A percentile compares a stretch with the other conserved stretches of the same genome.
phyloP scores from a whole-genome alignment of 2,329 filamentous ascomycete species.

The Albophoma yamanashiensis region DNA sequence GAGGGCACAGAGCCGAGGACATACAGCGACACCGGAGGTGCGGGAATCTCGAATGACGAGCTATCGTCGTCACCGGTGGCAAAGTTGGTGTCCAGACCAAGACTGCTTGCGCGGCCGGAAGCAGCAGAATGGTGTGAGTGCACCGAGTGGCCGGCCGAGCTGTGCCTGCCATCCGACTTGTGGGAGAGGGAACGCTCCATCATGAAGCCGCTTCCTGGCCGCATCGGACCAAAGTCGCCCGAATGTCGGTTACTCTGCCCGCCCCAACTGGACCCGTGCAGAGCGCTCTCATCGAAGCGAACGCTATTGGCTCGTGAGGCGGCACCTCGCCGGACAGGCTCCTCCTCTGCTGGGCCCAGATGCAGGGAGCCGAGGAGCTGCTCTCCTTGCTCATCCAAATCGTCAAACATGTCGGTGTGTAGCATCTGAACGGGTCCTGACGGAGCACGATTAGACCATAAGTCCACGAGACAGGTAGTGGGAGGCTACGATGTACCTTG shows the following conservation, averaged over 20 bases:
- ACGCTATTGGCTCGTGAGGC: conserved; percentile 94
- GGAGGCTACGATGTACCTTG: conserved; percentile 48
- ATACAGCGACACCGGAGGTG: conserved; percentile 73
- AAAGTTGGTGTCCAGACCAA: conserved; percentile 70
- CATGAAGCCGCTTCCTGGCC: conserved; percentile 76
- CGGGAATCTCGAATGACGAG: conserved; percentile 60
- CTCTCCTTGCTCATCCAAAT: conserved; percentile 78
- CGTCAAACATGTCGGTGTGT: conserved; percentile 76
- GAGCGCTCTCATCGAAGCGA: conserved; percentile 90
- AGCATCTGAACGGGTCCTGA: conserved; percentile 71
- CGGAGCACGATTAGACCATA: not conserved
- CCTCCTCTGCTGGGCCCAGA: conserved; percentile 71
- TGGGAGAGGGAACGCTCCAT: conserved; percentile 88
- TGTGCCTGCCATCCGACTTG: conserved; percentile 91
- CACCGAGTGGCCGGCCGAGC: conserved; percentile 77
- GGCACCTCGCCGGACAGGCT: conserved; percentile 72
- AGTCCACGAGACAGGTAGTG: not conserved
- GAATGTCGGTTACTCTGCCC: conserved; percentile 69
- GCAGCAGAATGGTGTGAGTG: conserved; percentile 58
- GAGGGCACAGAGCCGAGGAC: conserved; percentile 82
- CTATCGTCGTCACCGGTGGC: conserved; percentile 49
- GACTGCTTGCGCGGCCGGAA: conserved; percentile 75
- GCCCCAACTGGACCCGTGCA: conserved; percentile 78
- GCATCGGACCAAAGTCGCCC: conserved; percentile 66
- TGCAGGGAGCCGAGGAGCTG: conserved; percentile 72